These are phyloP conservation scores for Emergomyces orientalis DNA, from an alignment of 2,329 filamentous ascomycete genomes.

Conservation along the genomic window DNA sequence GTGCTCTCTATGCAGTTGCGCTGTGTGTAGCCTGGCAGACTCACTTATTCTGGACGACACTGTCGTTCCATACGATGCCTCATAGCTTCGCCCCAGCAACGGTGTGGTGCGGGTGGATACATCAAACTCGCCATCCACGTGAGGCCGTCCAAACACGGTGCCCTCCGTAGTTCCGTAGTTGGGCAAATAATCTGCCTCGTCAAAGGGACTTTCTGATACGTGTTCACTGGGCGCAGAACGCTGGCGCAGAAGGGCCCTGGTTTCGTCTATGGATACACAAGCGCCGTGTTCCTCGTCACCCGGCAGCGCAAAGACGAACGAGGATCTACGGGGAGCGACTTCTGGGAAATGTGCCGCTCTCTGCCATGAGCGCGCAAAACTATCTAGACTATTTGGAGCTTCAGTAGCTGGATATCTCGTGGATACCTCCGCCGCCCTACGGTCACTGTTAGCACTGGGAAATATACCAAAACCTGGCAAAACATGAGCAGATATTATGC, in stretches of 20 bases:
- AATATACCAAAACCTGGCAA: neutral
- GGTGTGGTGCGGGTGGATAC: constrained; percentile 15
- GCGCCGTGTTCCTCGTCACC: constrained; percentile 45
- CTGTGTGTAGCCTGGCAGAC: constrained; percentile 48
- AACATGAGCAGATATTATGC: neutral
- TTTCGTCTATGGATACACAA: constrained; percentile 6
- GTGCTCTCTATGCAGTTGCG: constrained; percentile 45
- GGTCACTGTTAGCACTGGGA: neutral
- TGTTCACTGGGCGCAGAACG: neutral
- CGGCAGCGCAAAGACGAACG: constrained; percentile 54
- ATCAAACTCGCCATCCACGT: constrained; percentile 24
- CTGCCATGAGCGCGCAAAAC: constrained; percentile 87
- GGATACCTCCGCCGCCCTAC: neutral
- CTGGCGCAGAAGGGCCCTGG: constrained; percentile 15
- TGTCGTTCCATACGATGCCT: constrained; percentile 52
- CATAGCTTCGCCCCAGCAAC: constrained; percentile 54
- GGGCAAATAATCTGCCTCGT: neutral
- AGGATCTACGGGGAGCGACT: constrained; percentile 68
- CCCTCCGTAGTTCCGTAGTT: constrained; percentile 14
- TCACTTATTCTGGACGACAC: constrained; percentile 46
- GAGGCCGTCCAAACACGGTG: constrained; percentile 18
- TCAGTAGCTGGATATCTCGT: constrained; percentile 38
- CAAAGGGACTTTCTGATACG: neutral
- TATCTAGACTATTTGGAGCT: constrained; percentile 87
- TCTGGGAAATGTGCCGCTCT: constrained; percentile 81